Evolutionary conservation across 345 rosid genomes (phyloP).

Genomic region (Arabidopsis thaliana): TAIR10.1 NC_003074.8:21842001-21842500

Average conservation of each 20-base stretch:
- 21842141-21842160: not conserved
- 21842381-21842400: not conserved
- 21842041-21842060: not conserved
- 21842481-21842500: constrained; percentile 19
- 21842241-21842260: not conserved
- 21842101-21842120: not conserved
- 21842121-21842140: constrained; percentile 20
- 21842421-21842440: constrained; percentile 8
- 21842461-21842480: constrained; percentile 29
- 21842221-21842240: not conserved
- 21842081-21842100: not conserved
- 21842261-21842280: not conserved
- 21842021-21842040: not conserved
- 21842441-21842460: not conserved
- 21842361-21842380: constrained; percentile 10
- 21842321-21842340: constrained; percentile 49
- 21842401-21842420: constrained; percentile 8
- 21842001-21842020: not conserved
- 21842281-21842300: constrained; percentile 5
- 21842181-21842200: not conserved
- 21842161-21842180: constrained; percentile 8
- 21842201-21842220: not conserved
- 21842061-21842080: not conserved
- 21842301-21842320: constrained; percentile 18
- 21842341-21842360: constrained; percentile 33